Percentiles rank a stretch among this genome's conserved stretches.
Evolutionary conservation across 345 rosid species (phyloP).

Genomic region (Sapria himalayana): DNA sequence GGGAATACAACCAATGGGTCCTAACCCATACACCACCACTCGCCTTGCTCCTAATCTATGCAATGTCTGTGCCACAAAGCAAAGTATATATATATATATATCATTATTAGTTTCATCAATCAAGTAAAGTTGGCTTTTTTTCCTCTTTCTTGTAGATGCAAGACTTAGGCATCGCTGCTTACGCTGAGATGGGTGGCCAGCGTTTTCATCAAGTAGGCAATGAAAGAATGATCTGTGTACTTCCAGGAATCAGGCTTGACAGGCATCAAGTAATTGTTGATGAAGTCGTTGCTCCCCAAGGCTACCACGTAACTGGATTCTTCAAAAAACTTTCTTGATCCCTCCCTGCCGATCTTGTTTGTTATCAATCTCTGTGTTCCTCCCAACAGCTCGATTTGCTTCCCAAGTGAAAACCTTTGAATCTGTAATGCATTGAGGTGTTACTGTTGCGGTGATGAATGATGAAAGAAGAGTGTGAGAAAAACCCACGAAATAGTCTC

Average conservation of each 20-base stretch:
- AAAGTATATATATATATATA: not conserved
- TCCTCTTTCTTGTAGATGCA: no score
- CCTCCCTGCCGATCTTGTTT: slow-evolving; percentile 28
- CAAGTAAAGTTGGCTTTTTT: no score
- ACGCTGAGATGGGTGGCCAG: slow-evolving; percentile 52
- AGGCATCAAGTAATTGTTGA: slow-evolving; percentile 88
- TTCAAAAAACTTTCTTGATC: slow-evolving; percentile 47
- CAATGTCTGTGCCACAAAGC: slow-evolving; percentile 15
- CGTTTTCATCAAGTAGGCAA: slow-evolving; percentile 49
- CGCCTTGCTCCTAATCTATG: slow-evolving; percentile 55
- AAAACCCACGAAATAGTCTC: slow-evolving; percentile 56
- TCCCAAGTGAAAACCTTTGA: slow-evolving; percentile 49
- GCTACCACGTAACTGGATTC: slow-evolving; percentile 58
- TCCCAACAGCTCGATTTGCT: slow-evolving; percentile 60
- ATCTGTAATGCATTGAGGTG: slow-evolving; percentile 22
- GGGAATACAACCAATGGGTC: slow-evolving; percentile 98
- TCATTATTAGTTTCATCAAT: no score
- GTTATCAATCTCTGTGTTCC: slow-evolving; percentile 41
- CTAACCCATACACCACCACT: slow-evolving; percentile 71
- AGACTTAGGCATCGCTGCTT: no score
- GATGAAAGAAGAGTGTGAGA: not conserved
- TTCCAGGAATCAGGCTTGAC: slow-evolving; percentile 74
- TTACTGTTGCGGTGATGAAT: not conserved
- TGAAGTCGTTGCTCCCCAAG: slow-evolving; percentile 93
- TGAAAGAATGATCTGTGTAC: slow-evolving; percentile 51